Conservation (phyloP, 2,329 filamentous ascomycete genomes). For the Talaromyces sp. region DNA sequence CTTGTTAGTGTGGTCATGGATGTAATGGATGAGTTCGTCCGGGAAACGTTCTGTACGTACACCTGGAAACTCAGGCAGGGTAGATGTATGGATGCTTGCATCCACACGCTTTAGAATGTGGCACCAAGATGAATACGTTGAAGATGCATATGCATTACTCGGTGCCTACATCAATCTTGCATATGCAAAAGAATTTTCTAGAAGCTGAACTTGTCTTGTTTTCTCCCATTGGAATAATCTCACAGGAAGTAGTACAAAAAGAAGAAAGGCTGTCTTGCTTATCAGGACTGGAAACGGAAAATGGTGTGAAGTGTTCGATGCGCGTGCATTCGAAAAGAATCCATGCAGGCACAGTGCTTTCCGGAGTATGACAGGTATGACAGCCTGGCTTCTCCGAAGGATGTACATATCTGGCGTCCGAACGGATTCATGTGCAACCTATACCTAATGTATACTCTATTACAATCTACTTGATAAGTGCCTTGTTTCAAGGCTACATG, state of each 20-base stretch:
- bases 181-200: conserved; percentile 7
- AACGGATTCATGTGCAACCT: no score
- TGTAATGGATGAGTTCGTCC: background rate
- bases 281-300: background rate
- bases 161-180: background rate
- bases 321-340: background rate
- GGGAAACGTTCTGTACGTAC: background rate
- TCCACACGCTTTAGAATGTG: background rate
- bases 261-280: background rate
- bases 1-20: background rate
- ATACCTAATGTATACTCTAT: no score
- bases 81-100: background rate
- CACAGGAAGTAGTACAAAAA: background rate
- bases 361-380: conserved; percentile 4
- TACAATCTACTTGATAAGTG: background rate
- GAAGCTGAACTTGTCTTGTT: conserved; percentile 1
- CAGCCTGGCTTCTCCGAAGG: background rate
- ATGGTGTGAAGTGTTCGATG: background rate
- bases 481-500: background rate
- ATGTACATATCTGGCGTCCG: background rate
- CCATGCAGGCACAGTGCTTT: background rate
- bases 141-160: background rate
- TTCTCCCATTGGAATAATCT: background rate
- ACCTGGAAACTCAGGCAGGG: background rate
- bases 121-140: background rate